A percentile compares a stretch with the other conserved stretches of the same genome.
Evolutionary conservation across 371 early-diverging fungal species (phyloP).

Genomic region (Circinella minor): DNA sequence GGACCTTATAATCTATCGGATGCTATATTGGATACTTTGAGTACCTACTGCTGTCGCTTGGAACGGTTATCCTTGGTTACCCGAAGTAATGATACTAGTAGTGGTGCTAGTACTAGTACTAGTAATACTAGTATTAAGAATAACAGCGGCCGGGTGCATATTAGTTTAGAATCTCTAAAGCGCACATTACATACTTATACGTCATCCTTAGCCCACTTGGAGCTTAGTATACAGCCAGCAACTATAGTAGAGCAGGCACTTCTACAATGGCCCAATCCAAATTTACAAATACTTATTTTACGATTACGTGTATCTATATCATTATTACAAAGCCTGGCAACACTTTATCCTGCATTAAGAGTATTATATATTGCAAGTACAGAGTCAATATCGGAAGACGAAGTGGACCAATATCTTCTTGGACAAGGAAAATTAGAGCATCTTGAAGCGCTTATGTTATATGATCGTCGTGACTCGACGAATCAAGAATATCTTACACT

Average conservation of each 20-base stretch:
- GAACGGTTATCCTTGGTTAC: not conserved
- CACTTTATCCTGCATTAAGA: not conserved
- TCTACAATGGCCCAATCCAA: conserved; percentile 7
- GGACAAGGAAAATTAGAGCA: not conserved
- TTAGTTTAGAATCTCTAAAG: not conserved
- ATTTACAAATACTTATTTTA: not conserved
- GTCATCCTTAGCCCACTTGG: not conserved
- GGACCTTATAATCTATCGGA: not conserved
- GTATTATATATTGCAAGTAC: conserved; percentile 2
- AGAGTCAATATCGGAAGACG: not conserved
- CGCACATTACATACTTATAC: not conserved
- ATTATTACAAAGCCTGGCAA: not conserved
- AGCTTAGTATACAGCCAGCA: not conserved
- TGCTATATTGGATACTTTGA: not conserved
- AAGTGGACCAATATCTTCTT: not conserved
- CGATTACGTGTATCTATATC: not conserved
- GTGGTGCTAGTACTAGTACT: too few species aligned
- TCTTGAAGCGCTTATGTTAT: conserved; percentile 14
- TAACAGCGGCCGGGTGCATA: not conserved
- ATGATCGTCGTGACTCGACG: not conserved
- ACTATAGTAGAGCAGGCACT: not conserved
- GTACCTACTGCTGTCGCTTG: not conserved
- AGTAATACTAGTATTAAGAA: not conserved
- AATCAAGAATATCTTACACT: not conserved
- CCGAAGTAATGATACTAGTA: not conserved